Base-by-base conservation (phyloP, 1,284 basidiomycete species). In the Peniophora sp. region DNA sequence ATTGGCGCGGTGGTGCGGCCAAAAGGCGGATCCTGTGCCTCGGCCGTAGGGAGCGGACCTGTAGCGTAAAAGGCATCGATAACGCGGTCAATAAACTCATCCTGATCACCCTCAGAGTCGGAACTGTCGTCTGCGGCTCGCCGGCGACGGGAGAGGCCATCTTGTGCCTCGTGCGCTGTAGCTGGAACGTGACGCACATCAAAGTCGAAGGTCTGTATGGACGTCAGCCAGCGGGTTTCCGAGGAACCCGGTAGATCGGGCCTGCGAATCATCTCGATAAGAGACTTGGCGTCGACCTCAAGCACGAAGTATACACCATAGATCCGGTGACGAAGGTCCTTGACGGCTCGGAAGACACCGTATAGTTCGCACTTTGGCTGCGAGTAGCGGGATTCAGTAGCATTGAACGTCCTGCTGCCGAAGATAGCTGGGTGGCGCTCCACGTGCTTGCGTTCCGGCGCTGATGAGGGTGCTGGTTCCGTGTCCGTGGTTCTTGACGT, bases 361-460 rank as follows among this genome's bases (percentile, higher is more conserved):
- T 65, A 70, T 0, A 72, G 52, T 51, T 72, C 68, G 0, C 64
- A 52, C 54, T 72, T 70, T 0, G 68, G 65, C 50, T 71, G 68
- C 0, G 65, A 67, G 47, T 71, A 72, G 2, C 60, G 57, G 0
- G 56, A 58, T 48, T 72, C 65, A 0, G 56, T 55, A 10, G 17
- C 17, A 23, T 44, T 18, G 42, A 10, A 44, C 1, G 66, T 68
- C 47, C 64, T 62, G 0, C 64, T 69, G 0, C 68, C 63, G 53
- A 58, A 70, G 2, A 63, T 27, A 0, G 63, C 57, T 0, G 62
- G 65, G 42, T 48, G 35, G n/a, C n/a, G n/a, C n/a, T n/a, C n/a
- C n/a, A n/a, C n/a, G n/a, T n/a, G n/a, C n/a, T 2, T 56, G 54
- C 32, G 60, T 60, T 12, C 58, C 52, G 0, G 41, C 49, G 1